Evolutionary conservation across 116 monocot genomes (phyloP).

Genomic region (Zostera marina): DNA sequence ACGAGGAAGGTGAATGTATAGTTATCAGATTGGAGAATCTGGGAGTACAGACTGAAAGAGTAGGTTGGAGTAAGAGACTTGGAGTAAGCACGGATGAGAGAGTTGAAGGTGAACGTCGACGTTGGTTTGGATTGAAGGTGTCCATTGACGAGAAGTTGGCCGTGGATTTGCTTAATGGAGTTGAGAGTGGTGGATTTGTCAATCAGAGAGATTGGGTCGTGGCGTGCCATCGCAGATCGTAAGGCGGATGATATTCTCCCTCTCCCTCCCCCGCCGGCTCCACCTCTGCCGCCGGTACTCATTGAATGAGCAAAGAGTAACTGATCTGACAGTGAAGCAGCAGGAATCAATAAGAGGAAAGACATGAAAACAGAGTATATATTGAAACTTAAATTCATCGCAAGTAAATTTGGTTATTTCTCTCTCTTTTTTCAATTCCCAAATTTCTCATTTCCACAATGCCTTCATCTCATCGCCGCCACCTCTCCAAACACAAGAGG

Average conservation of each 20-base stretch:
- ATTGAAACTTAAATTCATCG: too few species aligned
- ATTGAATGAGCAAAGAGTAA: too few species aligned
- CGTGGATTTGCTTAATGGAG: conserved; percentile 26
- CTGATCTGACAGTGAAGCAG: too few species aligned
- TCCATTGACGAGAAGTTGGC: conserved; percentile 15
- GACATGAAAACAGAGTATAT: too few species aligned
- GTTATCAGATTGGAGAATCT: conserved; percentile 53
- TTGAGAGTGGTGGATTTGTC: conserved; percentile 5
- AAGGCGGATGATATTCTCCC: not conserved
- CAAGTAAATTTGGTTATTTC: too few species aligned
- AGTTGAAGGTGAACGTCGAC: not conserved
- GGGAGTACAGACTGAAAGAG: conserved; percentile 37
- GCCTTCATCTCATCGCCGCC: not conserved
- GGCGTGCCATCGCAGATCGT: not conserved
- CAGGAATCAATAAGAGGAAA: too few species aligned
- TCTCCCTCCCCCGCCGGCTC: not conserved
- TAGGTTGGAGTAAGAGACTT: conserved; percentile 19
- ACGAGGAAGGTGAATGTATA: conserved; percentile 80
- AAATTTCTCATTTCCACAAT: too few species aligned
- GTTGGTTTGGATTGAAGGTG: conserved; percentile 17
- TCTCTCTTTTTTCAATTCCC: too few species aligned
- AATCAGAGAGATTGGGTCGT: conserved; percentile 10
- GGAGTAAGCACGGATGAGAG: conserved; percentile 20
- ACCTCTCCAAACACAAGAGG: too few species aligned
- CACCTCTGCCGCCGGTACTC: not conserved